Conservation (phyloP, 2,329 filamentous ascomycete genomes). For the Diaporthe sp. region DNA sequence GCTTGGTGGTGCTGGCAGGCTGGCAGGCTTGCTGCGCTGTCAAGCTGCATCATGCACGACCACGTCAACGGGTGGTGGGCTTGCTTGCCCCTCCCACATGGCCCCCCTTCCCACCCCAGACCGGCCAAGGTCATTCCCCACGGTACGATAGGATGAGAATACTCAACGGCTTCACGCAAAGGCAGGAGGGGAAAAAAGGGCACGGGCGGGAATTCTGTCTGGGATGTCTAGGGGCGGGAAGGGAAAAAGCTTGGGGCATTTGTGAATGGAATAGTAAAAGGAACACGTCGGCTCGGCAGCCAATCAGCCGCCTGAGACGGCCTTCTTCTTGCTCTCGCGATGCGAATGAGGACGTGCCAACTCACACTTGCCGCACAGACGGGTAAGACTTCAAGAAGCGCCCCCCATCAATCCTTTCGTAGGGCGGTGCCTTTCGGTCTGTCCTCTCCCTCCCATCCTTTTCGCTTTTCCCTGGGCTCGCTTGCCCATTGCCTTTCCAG, state of each 20-base stretch:
- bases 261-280: constrained; percentile 24
- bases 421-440: constrained; percentile 1
- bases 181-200: neutral
- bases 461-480: neutral
- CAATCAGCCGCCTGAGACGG: constrained; percentile 37
- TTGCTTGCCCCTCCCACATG: constrained; percentile 20
- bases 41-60: constrained; percentile 38
- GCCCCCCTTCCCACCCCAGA: constrained; percentile 6
- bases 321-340: constrained; percentile 35
- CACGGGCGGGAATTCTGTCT: neutral
- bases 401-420: constrained; percentile 20
- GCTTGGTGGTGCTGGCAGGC: neutral
- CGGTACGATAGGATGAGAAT: constrained; percentile 20
- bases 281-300: constrained; percentile 32
- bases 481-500: neutral
- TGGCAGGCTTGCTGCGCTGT: constrained; percentile 22
- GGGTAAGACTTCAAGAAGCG: constrained; percentile 38
- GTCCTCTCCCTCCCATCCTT: neutral
- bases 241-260: neutral
- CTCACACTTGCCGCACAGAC: constrained; percentile 35
- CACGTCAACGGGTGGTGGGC: constrained; percentile 29
- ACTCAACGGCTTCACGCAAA: neutral
- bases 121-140: constrained; percentile 16
- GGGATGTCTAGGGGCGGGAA: neutral
- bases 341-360: constrained; percentile 37